phyloP scores from a whole-genome alignment of 2,329 filamentous ascomycete genomes.

The Venturia effusa region DNA sequence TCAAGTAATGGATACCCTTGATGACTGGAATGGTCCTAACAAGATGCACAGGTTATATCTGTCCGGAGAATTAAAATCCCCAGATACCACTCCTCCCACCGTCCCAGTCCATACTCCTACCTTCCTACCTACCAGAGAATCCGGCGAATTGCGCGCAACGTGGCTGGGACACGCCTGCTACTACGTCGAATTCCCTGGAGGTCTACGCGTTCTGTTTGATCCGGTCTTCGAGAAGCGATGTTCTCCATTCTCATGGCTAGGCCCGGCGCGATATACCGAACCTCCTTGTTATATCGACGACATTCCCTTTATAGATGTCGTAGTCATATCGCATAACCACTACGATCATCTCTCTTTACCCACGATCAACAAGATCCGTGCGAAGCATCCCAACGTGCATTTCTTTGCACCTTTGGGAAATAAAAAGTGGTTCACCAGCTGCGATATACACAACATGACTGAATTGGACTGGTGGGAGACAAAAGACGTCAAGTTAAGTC shows the following conservation, averaged over 20 bases:
- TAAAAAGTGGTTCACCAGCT: slow-evolving; percentile 65
- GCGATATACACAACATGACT: slow-evolving; percentile 65
- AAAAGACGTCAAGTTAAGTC: slow-evolving; percentile 57
- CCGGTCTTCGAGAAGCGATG: slow-evolving; percentile 87
- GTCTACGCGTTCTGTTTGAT: slow-evolving; percentile 82
- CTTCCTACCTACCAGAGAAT: slow-evolving; percentile 53
- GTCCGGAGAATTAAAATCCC: slow-evolving; percentile 39
- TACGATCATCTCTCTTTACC: slow-evolving; percentile 83
- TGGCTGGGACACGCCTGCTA: slow-evolving; percentile 96
- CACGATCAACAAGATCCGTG: slow-evolving; percentile 59
- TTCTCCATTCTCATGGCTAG: slow-evolving; percentile 59
- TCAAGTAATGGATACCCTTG: slow-evolving; percentile 22
- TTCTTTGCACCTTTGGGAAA: slow-evolving; percentile 83
- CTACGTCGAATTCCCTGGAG: slow-evolving; percentile 79
- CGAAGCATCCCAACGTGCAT: slow-evolving; percentile 64
- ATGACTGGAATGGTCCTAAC: background rate
- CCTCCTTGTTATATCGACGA: slow-evolving; percentile 67
- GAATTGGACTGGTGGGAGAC: slow-evolving; percentile 96
- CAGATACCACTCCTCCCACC: slow-evolving; percentile 54
- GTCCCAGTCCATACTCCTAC: slow-evolving; percentile 56
- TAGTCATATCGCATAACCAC: slow-evolving; percentile 77
- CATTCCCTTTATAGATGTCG: slow-evolving; percentile 64
- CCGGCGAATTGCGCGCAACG: slow-evolving; percentile 61
- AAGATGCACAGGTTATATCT: slow-evolving; percentile 30
- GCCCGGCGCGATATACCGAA: slow-evolving; percentile 68